Evolutionary conservation across 768 basidiomycete species (phyloP).

Genomic region (Saitozyma sp.): DNA sequence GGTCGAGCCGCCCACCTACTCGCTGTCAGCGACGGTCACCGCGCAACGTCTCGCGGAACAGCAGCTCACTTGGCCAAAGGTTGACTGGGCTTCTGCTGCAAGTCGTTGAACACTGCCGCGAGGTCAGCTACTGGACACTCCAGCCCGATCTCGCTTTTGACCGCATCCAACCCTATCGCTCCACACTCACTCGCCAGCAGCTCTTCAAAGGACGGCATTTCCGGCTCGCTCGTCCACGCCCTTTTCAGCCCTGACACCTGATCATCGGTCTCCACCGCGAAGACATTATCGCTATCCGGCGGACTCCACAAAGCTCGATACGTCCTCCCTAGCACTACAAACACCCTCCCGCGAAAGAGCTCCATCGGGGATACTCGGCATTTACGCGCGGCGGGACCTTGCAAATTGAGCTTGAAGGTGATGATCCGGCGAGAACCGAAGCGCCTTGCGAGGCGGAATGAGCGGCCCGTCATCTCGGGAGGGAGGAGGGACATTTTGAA

Average conservation of each 20-base stretch:
- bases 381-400: background rate
- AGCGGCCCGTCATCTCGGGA: conserved; percentile 35
- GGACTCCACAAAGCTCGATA: conserved; percentile 35
- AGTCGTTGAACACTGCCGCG: conserved; percentile 29
- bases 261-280: conserved; percentile 29
- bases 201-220: background rate
- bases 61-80: conserved; percentile 43
- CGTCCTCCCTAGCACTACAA: conserved; percentile 34
- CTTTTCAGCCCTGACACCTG: background rate
- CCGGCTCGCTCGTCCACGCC: too few species aligned
- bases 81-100: conserved; percentile 30
- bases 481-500: conserved; percentile 6
- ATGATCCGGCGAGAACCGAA: conserved; percentile 38
- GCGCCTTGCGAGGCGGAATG: conserved; percentile 31
- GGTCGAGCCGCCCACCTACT: conserved; percentile 39
- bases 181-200: conserved; percentile 23
- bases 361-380: conserved; percentile 5
- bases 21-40: background rate
- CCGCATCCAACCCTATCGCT: too few species aligned
- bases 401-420: conserved; percentile 19
- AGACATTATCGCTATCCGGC: conserved; percentile 23
- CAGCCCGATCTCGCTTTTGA: background rate
- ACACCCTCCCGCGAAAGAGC: conserved; percentile 23
- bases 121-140: background rate
- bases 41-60: background rate